These are phyloP conservation scores for Rosa rugosa DNA, from an alignment of 306 rosid species.

Conservation along the genomic window DNA sequence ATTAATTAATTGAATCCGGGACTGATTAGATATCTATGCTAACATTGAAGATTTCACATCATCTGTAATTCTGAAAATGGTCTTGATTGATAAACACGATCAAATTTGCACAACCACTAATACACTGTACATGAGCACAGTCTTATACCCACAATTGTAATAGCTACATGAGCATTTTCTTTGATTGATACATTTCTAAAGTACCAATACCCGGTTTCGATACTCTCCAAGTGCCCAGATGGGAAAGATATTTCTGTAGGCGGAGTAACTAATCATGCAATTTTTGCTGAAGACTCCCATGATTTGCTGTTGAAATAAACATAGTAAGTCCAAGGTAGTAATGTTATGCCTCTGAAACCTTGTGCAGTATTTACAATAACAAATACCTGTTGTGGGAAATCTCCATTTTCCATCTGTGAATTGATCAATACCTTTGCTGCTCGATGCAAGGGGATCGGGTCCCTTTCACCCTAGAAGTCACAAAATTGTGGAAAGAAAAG, in stretches of 20 bases:
- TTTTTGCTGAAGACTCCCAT: conserved; percentile 59
- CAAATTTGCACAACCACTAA: not conserved
- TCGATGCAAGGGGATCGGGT: conserved; percentile 53
- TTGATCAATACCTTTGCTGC: conserved; percentile 58
- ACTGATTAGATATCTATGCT: not conserved
- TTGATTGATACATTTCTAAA: not conserved
- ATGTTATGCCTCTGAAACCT: not conserved
- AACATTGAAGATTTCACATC: not conserved
- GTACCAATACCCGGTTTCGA: conserved; percentile 31
- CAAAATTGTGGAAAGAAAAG: not conserved
- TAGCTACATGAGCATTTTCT: not conserved
- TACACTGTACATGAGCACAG: too few relatives aligned
- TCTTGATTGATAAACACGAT: not conserved
- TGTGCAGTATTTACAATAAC: not conserved
- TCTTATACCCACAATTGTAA: not conserved
- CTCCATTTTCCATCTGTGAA: conserved; percentile 61
- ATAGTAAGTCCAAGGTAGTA: not conserved
- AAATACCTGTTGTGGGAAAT: conserved; percentile 73
- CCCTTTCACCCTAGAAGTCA: conserved; percentile 47
- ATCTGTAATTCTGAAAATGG: not conserved
- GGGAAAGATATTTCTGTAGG: not conserved
- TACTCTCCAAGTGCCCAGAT: conserved; percentile 36
- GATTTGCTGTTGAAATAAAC: conserved; percentile 39
- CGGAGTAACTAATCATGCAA: conserved; percentile 41
- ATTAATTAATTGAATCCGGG: not conserved